Base-by-base conservation (phyloP, 1,284 basidiomycete genomes). In the Uromyces viciae-fabae region DNA sequence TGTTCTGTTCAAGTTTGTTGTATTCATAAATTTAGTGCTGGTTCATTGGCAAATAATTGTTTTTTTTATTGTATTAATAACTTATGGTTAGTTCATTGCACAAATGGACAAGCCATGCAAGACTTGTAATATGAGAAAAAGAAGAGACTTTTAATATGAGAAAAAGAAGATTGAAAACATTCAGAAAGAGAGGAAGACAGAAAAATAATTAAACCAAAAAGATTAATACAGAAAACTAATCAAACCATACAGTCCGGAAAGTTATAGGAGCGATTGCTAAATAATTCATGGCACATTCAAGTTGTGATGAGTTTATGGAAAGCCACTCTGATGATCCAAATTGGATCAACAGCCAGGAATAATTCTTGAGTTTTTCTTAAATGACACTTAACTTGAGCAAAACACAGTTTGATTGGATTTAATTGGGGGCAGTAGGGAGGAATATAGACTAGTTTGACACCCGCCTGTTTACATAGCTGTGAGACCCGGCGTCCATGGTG, bases 351-450 rank as follows among this genome's bases (percentile, higher is more conserved):
- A 15, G 7, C 22, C 11, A 38, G 11, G n/a, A 64, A 31, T 22
- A 64, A 22, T 7, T 31, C 31, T 64, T 64, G 60, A 11, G 60
- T 64, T 64, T 40, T 31, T 4, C 60, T n/a, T 8, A 64, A 38
- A 38, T 64, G 25, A 8, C 31, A 31, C 40, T 64, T 64, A 17
- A 64, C 33, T 7, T 36, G 31, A 14, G 33, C 36, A 22, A 64
- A 64, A 38, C 60, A 64, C 2, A 64, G 3, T 31, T 72, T n/a
- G 22, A 72, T 72, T n/a, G 46, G 72, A 31, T 74, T 74, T 5
- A 56, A 14, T 22, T 75, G 36, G 1, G 73, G 73, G 25, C 33
- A 75, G 36, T 75, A 75, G 11, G 73, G 52, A 2, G 49, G 73
- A 0, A 75, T 28, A 31, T 58, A 75, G 1, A 38, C 43, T 2